These are phyloP conservation scores for Aspergillus intermedius DNA, from an alignment of 2,329 filamentous ascomycete species.

Conservation along the genomic window DNA sequence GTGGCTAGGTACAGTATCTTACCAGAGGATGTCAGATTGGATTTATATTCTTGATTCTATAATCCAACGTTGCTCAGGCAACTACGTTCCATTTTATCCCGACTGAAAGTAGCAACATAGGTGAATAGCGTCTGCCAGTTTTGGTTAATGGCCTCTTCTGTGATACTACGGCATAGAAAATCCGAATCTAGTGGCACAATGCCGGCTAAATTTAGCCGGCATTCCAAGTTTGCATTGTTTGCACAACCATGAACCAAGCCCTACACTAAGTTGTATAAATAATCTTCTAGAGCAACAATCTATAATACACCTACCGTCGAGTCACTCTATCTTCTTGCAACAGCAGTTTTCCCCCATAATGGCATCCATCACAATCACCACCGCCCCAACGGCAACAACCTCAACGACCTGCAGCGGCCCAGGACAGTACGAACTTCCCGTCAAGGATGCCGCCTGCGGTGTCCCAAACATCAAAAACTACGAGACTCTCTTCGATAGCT, in stretches of 20 bases:
- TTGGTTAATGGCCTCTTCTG: not conserved
- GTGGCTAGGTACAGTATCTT: not conserved
- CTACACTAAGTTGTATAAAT: not conserved
- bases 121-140: not conserved
- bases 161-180: not conserved
- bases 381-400: conserved; percentile 5
- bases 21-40: not conserved
- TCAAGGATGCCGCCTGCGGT: conserved; percentile 19
- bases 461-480: conserved; percentile 17
- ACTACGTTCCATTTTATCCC: not conserved
- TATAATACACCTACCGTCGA: not conserved
- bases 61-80: not conserved
- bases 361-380: conserved; percentile 6
- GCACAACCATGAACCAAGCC: not conserved
- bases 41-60: not conserved
- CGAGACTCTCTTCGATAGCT: conserved; percentile 11
- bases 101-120: not conserved
- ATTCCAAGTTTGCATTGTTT: not conserved
- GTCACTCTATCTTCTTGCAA: not conserved
- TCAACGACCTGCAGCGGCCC: conserved; percentile 11
- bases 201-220: not conserved
- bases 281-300: not conserved
- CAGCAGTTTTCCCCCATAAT: conserved; percentile 1
- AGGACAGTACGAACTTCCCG: conserved; percentile 18
- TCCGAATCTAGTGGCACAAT: not conserved